phyloP scores from a whole-genome alignment of 805 yeast genomes.

The Metschnikowia similis region DNA sequence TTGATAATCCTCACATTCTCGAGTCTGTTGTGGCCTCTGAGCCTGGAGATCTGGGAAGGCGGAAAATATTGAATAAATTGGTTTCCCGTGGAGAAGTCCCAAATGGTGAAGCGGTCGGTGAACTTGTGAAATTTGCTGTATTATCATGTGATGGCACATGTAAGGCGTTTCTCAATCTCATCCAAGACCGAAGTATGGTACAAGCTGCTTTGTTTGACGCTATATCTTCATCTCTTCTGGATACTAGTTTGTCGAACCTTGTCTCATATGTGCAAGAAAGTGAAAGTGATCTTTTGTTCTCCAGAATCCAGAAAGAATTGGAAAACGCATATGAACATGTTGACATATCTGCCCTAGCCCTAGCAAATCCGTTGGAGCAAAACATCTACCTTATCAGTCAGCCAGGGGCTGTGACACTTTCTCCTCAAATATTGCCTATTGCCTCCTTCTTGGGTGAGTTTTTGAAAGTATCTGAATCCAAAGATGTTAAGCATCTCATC shows the following conservation, averaged over 20 bases:
- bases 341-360: conserved; percentile 28
- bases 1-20: conserved; percentile 16
- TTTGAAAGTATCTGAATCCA: neutral
- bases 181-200: conserved; percentile 8
- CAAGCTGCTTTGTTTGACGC: conserved; percentile 4
- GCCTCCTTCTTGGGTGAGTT: conserved; percentile 14
- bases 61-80: conserved; percentile 15
- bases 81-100: conserved; percentile 1
- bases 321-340: conserved; percentile 7
- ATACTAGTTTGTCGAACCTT: conserved; percentile 13
- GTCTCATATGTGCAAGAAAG: conserved; percentile 6
- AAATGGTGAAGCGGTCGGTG: neutral
- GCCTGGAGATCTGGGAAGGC: conserved; percentile 6
- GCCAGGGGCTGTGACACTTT: conserved; percentile 2
- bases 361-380: conserved; percentile 46
- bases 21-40: conserved; percentile 15
- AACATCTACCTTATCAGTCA: conserved; percentile 30
- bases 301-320: conserved; percentile 23
- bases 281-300: conserved; percentile 14
- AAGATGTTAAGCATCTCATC: neutral
- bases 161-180: conserved; percentile 11
- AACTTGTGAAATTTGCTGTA: neutral
- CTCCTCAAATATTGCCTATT: conserved; percentile 9
- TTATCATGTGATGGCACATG: neutral
- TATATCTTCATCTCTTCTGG: neutral